Base-by-base conservation (phyloP, 257 asterid genomes). In the Solanum microdontum region DNA sequence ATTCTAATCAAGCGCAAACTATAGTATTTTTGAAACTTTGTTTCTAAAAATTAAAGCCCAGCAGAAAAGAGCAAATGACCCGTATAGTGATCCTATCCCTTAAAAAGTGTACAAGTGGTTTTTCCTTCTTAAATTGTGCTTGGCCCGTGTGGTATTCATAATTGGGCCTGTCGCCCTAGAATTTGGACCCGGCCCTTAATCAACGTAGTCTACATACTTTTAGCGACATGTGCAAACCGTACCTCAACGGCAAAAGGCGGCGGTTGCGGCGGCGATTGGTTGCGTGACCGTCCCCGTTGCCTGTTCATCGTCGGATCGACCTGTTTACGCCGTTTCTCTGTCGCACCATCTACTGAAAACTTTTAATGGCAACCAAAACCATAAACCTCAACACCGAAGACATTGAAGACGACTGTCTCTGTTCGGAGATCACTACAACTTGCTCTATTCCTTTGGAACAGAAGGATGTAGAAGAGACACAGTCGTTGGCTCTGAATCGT, bases 341-440 rank as follows among this genome's bases (percentile, higher is more conserved):
- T 48, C 73, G 88, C 64, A 64, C 66, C 40, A 83, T 21, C 76
- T 77, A 34, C 32, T 69, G 68, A 28, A 73, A 88, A 10, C 86
- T 84, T 58, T 89, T 87, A 82, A 97, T 96, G 99, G 94, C 94
- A 64, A 77, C 93, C 84, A 92, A 89, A 88, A 86, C 90, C 80
- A 90, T 45, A 83, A 66, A 87, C 75, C 88, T 89, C 55, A 86
- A 88, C 37, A 85, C 93, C 17, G 90, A 87, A 40, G n/a, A 83
- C 87, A 88, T 43, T 32, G 87, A 30, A 66, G 87, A 90, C 87
- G 95, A 94, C 33, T 2, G 30, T 43, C 93, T 92, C 36, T 92
- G 96, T 91, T 89, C 92, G 6, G 90, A 85, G 12, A 64, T 14
- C 69, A 69, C 94, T 6, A 90, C 84, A 82, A 17, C 26, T 28